Evolutionary conservation across 1,284 basidiomycete genomes (phyloP).

Genomic region (Amylostereum areolatum): DNA sequence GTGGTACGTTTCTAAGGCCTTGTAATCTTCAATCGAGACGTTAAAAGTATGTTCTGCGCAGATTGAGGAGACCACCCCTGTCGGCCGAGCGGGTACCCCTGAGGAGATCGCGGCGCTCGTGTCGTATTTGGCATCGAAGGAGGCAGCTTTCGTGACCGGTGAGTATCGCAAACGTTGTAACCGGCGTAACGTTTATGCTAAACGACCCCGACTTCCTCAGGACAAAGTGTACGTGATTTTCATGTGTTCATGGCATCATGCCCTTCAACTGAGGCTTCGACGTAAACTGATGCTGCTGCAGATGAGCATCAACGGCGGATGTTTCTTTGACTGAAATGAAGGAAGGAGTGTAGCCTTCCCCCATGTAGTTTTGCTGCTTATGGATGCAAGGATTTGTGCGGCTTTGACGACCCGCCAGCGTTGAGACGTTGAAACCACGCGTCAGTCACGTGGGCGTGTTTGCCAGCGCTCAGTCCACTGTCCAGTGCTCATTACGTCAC

Average conservation of each 20-base stretch:
- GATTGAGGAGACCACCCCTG: not conserved
- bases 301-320: not conserved
- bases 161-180: not conserved
- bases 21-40: not conserved
- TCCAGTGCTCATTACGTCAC: no score
- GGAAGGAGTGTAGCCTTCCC: no score
- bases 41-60: not conserved
- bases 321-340: not conserved
- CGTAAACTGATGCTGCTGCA: no score
- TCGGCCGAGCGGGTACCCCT: constrained; percentile 6
- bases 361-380: no score
- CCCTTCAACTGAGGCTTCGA: not conserved
- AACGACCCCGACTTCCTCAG: not conserved
- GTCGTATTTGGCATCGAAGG: constrained; percentile 13
- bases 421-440: no score
- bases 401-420: no score
- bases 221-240: not conserved
- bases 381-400: no score
- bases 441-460: no score
- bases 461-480: no score
- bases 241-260: not conserved
- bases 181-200: no score
- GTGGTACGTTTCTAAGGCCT: not conserved
- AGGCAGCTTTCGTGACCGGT: constrained; percentile 17
- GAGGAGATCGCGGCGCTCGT: constrained; percentile 16